These are phyloP conservation scores for Trichoderma endophyticum DNA, from an alignment of 2,329 filamentous ascomycete genomes.

Conservation along the genomic window DNA sequence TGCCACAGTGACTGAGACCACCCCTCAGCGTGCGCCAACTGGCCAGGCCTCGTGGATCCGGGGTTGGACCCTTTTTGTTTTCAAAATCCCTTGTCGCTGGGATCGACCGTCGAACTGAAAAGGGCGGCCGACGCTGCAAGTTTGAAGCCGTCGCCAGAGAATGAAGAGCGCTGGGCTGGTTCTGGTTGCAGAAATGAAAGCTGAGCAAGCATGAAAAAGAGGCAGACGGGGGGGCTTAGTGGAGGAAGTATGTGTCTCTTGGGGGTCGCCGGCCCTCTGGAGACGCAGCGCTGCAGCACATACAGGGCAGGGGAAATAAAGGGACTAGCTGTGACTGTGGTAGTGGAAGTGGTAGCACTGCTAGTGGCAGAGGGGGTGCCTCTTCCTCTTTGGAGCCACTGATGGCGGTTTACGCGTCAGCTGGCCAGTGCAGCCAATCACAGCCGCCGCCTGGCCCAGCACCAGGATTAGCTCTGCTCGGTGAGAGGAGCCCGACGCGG, in stretches of 20 bases:
- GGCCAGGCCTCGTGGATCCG: not conserved
- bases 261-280: constrained; percentile 3
- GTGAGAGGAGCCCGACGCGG: constrained; percentile 18
- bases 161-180: not conserved
- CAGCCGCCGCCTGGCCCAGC: constrained; percentile 17
- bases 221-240: constrained; percentile 14
- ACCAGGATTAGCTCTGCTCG: constrained; percentile 25
- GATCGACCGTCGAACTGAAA: not conserved
- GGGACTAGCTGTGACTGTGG: not conserved
- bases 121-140: not conserved
- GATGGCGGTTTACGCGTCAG: constrained; percentile 40
- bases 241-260: constrained; percentile 13
- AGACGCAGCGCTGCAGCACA: constrained; percentile 1
- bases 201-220: not conserved
- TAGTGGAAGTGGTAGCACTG: constrained; percentile 5
- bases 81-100: not conserved
- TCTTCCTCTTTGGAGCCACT: constrained; percentile 17
- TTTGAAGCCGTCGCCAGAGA: constrained; percentile 7
- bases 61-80: not conserved
- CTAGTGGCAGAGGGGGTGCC: constrained; percentile 20
- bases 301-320: constrained; percentile 31
- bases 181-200: not conserved
- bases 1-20: constrained; percentile 20
- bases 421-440: constrained; percentile 33
- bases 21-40: constrained; percentile 17